These are phyloP conservation scores for Fusarium beomiforme DNA, from an alignment of 2,329 filamentous ascomycete genomes.

Conservation along the genomic window DNA sequence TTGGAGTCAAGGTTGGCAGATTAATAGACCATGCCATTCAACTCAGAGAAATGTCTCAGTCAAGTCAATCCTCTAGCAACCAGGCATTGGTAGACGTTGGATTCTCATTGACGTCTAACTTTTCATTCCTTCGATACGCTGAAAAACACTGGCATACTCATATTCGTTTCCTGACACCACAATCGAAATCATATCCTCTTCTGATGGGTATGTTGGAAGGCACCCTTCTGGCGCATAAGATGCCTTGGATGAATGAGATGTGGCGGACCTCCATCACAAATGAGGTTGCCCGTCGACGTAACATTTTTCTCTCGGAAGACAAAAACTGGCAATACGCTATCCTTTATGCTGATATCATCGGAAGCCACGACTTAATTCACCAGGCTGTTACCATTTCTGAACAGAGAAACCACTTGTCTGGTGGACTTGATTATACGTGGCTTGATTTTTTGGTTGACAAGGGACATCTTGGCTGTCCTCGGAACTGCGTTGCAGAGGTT, in stretches of 20 bases:
- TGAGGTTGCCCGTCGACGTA: fast-evolving
- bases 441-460: background rate
- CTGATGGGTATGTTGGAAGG: background rate
- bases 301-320: too few relatives aligned
- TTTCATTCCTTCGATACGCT: background rate
- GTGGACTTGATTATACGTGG: background rate
- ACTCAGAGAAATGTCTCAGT: background rate
- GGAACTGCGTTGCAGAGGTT: background rate
- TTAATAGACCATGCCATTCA: background rate
- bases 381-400: background rate
- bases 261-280: background rate
- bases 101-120: background rate
- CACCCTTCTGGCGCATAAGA: background rate
- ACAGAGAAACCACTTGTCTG: background rate
- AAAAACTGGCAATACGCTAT: too few relatives aligned
- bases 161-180: background rate
- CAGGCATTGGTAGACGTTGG: background rate
- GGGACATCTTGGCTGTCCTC: background rate
- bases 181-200: background rate
- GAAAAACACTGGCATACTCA: background rate
- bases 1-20: background rate
- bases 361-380: background rate
- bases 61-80: background rate
- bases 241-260: background rate
- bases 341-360: background rate